A percentile compares a stretch with the other conserved stretches of the same genome.
Conservation (phyloP, 768 basidiomycete genomes). For the Thelephora aurantiotincta region DNA sequence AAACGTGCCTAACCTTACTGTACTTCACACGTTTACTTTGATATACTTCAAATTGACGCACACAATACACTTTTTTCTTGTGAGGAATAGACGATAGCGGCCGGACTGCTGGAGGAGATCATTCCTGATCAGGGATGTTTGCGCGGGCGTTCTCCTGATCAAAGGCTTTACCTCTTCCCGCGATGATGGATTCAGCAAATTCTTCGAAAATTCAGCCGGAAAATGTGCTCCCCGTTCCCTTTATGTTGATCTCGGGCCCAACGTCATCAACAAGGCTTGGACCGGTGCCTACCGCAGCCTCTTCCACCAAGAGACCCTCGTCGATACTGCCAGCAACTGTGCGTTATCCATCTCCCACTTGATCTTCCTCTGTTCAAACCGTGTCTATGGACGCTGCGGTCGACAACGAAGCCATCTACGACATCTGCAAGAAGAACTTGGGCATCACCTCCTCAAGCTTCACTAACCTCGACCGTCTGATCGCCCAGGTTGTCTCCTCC, state of each 20-base stretch:
- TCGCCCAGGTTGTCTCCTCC: slow-evolving; percentile 46
- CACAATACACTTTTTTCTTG: no score
- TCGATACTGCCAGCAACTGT: slow-evolving; percentile 99
- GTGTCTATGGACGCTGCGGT: slow-evolving; percentile 77
- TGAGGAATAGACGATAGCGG: no score
- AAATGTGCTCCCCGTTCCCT: slow-evolving; percentile 97
- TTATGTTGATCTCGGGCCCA: slow-evolving; percentile 95
- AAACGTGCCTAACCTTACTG: no score
- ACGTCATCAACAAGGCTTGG: slow-evolving; percentile 97
- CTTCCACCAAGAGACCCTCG: slow-evolving; percentile 98
- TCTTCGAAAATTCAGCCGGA: slow-evolving; percentile 94
- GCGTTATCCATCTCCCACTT: slow-evolving; percentile 12
- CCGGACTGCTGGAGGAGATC: no score
- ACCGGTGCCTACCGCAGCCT: slow-evolving; percentile 91
- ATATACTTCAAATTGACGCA: no score
- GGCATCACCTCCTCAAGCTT: slow-evolving; percentile 43
- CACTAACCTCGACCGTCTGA: slow-evolving; percentile 53
- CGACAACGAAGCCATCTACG: slow-evolving; percentile 59
- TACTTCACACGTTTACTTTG: no score
- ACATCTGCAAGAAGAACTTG: slow-evolving; percentile 46
- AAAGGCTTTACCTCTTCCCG: slow-evolving; percentile 62
- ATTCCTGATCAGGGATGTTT: no score
- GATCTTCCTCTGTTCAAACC: slow-evolving; percentile 4
- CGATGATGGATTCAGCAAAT: slow-evolving; percentile 94
- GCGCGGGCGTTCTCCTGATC: no score